phyloP scores from a whole-genome alignment of 768 basidiomycete species.

The Aureoboletus auriporus region DNA sequence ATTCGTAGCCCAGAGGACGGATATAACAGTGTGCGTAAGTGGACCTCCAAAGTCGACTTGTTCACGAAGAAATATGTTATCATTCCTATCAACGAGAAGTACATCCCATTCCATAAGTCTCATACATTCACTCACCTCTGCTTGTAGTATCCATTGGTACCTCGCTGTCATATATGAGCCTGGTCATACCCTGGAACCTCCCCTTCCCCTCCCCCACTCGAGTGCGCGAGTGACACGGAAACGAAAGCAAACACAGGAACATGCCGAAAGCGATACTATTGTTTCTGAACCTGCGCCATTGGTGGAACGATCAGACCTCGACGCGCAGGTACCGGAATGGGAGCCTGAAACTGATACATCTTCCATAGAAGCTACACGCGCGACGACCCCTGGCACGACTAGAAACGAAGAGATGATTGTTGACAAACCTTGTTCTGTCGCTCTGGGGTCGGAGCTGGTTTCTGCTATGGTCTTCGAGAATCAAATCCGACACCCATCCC shows the following conservation, averaged over 20 bases:
- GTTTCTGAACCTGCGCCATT: not conserved
- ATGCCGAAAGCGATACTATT: not conserved
- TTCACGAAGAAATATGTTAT: constrained; percentile 92
- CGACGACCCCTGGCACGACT: constrained; percentile 18
- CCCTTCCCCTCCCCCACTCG: constrained; percentile 30
- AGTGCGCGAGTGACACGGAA: constrained; percentile 17
- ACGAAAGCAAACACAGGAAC: constrained; percentile 17
- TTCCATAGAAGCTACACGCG: constrained; percentile 14
- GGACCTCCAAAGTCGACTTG: constrained; percentile 86
- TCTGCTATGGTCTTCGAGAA: constrained; percentile 6
- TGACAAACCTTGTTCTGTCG: constrained; percentile 18
- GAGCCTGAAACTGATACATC: constrained; percentile 14
- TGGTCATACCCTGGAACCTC: constrained; percentile 49
- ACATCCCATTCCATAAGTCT: constrained; percentile 19
- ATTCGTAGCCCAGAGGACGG: constrained; percentile 51
- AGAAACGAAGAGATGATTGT: constrained; percentile 14
- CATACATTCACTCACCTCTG: constrained; percentile 4
- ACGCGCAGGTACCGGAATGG: not conserved
- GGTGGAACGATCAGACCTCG: not conserved
- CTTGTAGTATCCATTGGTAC: constrained; percentile 88
- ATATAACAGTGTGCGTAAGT: constrained; percentile 85
- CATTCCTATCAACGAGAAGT: constrained; percentile 97
- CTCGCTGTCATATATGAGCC: constrained; percentile 91
- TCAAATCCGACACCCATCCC: constrained; percentile 13
- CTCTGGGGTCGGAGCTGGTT: constrained; percentile 1